Evolutionary conservation across 2,329 filamentous ascomycete genomes (phyloP), one percentile per base, ranked within the genome.

Genomic region (Myotisia sp.): DNA sequence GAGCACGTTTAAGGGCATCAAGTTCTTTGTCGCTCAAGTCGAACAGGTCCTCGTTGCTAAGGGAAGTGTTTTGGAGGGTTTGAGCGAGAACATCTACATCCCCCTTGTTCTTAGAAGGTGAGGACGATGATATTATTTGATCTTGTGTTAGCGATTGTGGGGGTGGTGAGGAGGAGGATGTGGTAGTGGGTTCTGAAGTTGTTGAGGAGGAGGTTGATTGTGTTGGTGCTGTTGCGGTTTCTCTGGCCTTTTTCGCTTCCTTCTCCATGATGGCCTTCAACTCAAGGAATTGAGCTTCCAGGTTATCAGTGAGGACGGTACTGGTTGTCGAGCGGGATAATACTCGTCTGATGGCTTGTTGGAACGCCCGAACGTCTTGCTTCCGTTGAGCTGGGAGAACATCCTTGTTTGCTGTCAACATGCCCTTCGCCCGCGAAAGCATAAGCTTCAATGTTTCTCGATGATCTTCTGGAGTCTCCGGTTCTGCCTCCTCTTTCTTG

Each of bases 301-400:
- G 54, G 49, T 61, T 58, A 49, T 64, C 55, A 39, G 56, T 54
- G 16, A 60, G 51, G 16, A 64, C 55, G 8, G 54, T 60, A 40
- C 54, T 56, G 22, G 59, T 56, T 12, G 57, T 46, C 4, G 31
- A 34, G 37, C 69, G 66, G 34, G 68, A 63, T 30, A 87, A 64
- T 28, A 79, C 70, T 29, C 68, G 66, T 47, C 72, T 73, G 29
- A 81, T 67, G 17, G 70, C 65, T 46, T 70, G 69, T 40, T 78
- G 64, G 60, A 92, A 81, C n/a, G 68, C 61, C 33, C 84, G 79
- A 35, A 92, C 66, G 35, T 76, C 70, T 51, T 78, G 74, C 64
- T 87, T 90, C 52, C 78, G 74, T 53, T 76, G 79, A 35, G 72
- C 80, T 20, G 70, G 68, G 21, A 85, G 54, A 14, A 53, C 43